A percentile compares a stretch with the other conserved stretches of the same genome.
These are phyloP conservation scores for Escallonia rubra DNA, from an alignment of 129 eudicot genomes.

Conservation along the genomic window DNA sequence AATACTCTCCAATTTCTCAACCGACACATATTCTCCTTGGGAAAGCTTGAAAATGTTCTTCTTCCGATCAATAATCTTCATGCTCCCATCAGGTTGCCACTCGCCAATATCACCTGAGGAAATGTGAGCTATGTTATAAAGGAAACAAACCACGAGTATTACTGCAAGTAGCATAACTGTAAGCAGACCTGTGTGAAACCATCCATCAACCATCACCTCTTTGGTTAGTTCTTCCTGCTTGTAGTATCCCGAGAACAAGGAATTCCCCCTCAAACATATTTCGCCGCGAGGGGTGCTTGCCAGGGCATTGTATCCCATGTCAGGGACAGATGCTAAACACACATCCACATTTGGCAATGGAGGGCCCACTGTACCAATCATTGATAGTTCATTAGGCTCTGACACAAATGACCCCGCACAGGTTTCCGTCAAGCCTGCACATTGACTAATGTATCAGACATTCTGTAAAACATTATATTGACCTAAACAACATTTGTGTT, in stretches of 20 bases:
- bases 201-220: conserved; percentile 67
- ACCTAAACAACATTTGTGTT: no score
- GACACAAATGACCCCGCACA: conserved; percentile 84
- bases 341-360: conserved; percentile 77
- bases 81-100: conserved; percentile 92
- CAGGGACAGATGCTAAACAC: conserved; percentile 80
- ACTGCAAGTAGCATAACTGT: not conserved
- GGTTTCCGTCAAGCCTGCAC: conserved; percentile 82
- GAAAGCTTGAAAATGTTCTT: conserved; percentile 98
- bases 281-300: conserved; percentile 63
- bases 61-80: conserved; percentile 94
- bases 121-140: conserved; percentile 3
- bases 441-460: conserved; percentile 3
- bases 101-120: conserved; percentile 88
- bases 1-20: conserved; percentile 75
- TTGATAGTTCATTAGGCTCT: conserved; percentile 52
- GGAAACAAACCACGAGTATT: not conserved
- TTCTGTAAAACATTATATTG: conserved; percentile 5
- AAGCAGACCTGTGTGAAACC: conserved; percentile 76
- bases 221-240: conserved; percentile 71
- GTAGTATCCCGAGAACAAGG: conserved; percentile 75
- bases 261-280: conserved; percentile 61
- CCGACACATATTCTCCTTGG: conserved; percentile 95
- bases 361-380: conserved; percentile 84
- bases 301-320: conserved; percentile 75